Conservation (phyloP, 352 stramenopile genomes). For the Phytophthora citrophthora region DNA sequence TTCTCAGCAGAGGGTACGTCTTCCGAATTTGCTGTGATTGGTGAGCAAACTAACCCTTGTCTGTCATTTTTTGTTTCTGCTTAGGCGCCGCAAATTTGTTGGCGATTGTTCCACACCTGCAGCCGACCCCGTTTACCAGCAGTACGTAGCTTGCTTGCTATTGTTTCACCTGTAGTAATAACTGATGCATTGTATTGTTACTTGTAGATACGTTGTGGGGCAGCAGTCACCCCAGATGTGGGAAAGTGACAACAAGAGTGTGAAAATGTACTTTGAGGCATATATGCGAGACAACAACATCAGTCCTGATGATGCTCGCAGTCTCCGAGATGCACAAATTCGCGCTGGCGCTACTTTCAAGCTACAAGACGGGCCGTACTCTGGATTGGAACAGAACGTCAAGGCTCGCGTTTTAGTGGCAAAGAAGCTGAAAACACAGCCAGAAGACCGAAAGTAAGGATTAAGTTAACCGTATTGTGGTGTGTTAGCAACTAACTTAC, state of each 20-base stretch:
- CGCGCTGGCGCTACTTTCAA: conserved; percentile 83
- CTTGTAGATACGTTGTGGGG: conserved; percentile 67
- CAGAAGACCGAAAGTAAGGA: conserved; percentile 63
- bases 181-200: neutral
- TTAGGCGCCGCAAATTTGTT: conserved; percentile 71
- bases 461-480: neutral
- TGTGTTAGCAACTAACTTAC: neutral
- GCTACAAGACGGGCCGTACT: conserved; percentile 73
- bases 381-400: conserved; percentile 81
- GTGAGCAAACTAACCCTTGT: too few relatives aligned
- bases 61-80: too few relatives aligned
- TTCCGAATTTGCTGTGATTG: neutral
- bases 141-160: conserved; percentile 29
- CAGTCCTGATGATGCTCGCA: conserved; percentile 64
- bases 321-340: conserved; percentile 69
- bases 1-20: conserved; percentile 52
- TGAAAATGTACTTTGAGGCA: conserved; percentile 82
- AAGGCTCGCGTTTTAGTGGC: conserved; percentile 81
- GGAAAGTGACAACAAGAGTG: conserved; percentile 82
- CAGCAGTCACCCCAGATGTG: conserved; percentile 67
- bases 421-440: conserved; percentile 78
- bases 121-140: conserved; percentile 69
- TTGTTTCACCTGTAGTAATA: neutral
- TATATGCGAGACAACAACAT: conserved; percentile 85
- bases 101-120: conserved; percentile 51